Conservation (phyloP, 306 rosid species). For the Pyrus communis region DNA sequence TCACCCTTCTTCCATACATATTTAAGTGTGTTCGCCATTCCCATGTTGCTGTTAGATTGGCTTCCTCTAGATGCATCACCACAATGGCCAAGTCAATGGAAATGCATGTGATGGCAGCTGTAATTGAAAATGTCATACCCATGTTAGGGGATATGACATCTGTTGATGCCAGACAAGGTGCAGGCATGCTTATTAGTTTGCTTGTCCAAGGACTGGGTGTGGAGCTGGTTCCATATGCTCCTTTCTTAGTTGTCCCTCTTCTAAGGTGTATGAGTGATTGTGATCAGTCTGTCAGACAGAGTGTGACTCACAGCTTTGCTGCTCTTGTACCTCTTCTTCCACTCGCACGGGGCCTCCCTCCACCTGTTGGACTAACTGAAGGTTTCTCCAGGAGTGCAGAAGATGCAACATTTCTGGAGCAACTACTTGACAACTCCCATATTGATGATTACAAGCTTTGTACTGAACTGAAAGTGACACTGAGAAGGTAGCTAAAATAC, state of each 20-base stretch:
- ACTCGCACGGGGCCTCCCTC: constrained; percentile 90
- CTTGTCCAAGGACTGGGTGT: constrained; percentile 92
- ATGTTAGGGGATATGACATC: constrained; percentile 82
- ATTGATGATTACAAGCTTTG: constrained; percentile 79
- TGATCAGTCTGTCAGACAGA: constrained; percentile 90
- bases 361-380: constrained; percentile 67
- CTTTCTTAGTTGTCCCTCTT: constrained; percentile 93
- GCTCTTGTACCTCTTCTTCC: constrained; percentile 99
- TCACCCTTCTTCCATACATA: constrained; percentile 80
- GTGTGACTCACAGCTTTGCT: constrained; percentile 99
- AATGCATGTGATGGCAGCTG: constrained; percentile 72
- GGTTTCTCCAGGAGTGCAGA: constrained; percentile 57
- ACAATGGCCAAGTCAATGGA: constrained; percentile 93
- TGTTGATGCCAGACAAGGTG: constrained; percentile 89
- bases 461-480: constrained; percentile 68
- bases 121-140: constrained; percentile 73
- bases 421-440: constrained; percentile 92
- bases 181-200: constrained; percentile 90
- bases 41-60: constrained; percentile 93
- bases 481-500: constrained; percentile 61
- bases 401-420: constrained; percentile 84
- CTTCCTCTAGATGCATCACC: constrained; percentile 92
- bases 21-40: constrained; percentile 71
- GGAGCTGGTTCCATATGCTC: constrained; percentile 85
- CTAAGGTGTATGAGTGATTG: constrained; percentile 92